phyloP scores from a whole-genome alignment of 768 basidiomycete species.

The Coprinopsis strossmayeri region DNA sequence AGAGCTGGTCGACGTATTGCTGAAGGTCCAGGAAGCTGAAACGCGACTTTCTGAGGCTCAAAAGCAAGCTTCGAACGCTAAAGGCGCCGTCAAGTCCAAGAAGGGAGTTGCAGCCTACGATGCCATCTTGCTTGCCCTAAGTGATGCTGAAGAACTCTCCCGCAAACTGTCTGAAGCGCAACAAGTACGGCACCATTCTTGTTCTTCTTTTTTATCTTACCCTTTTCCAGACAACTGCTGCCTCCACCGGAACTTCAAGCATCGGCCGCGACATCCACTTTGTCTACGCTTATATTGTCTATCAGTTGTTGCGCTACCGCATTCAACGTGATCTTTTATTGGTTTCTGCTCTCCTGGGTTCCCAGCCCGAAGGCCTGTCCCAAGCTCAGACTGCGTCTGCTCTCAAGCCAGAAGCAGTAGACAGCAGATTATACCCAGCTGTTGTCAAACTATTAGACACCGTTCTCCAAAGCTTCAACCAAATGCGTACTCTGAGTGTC shows the following conservation, averaged over 20 bases:
- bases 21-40: conserved; percentile 79
- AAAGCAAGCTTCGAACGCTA: conserved; percentile 20
- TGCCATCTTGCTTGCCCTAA: conserved; percentile 73
- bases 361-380: conserved; percentile 24
- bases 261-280: conserved; percentile 73
- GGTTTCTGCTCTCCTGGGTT: conserved; percentile 54
- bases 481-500: conserved; percentile 76
- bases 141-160: conserved; percentile 85
- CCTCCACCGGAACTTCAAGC: conserved; percentile 26
- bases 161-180: conserved; percentile 79
- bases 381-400: conserved; percentile 15
- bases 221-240: conserved; percentile 34
- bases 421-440: conserved; percentile 74
- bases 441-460: conserved; percentile 87
- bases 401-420: conserved; percentile 39
- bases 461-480: conserved; percentile 75
- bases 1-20: conserved; percentile 81
- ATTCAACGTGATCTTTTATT: conserved; percentile 86
- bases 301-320: conserved; percentile 80
- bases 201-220: conserved; percentile 6
- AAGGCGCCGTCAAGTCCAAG: conserved; percentile 42
- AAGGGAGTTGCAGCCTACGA: conserved; percentile 84
- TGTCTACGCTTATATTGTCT: conserved; percentile 81
- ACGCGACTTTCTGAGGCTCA: conserved; percentile 41
- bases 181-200: conserved; percentile 42